Percentiles rank a stretch among this genome's conserved stretches.
These are phyloP conservation scores for Marasmius oreades DNA, from an alignment of 1,284 basidiomycete genomes.

Conservation along the genomic window DNA sequence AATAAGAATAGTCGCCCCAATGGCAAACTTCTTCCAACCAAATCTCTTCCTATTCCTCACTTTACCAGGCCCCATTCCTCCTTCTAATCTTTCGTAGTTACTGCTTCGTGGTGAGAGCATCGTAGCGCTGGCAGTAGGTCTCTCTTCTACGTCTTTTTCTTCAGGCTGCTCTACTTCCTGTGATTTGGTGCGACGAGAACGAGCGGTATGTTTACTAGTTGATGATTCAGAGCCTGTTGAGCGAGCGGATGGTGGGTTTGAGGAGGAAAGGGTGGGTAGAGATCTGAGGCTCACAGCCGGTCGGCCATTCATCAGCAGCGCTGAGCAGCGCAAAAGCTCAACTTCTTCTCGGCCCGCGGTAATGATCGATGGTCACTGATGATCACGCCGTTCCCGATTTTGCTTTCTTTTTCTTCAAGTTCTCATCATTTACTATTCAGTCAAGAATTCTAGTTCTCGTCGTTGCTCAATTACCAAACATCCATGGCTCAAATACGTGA, in stretches of 20 bases:
- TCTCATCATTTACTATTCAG: too few relatives aligned
- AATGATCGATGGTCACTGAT: too few relatives aligned
- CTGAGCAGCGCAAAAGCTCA: not conserved
- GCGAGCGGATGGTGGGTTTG: not conserved
- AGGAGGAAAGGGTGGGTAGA: not conserved
- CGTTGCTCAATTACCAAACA: too few relatives aligned
- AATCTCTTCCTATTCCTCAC: constrained; percentile 28
- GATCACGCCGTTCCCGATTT: too few relatives aligned
- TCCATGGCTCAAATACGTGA: too few relatives aligned
- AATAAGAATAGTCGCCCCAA: constrained; percentile 53
- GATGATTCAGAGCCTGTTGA: not conserved
- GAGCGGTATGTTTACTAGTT: not conserved
- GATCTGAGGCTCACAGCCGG: not conserved
- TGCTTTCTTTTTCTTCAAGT: too few relatives aligned
- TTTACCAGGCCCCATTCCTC: constrained; percentile 50
- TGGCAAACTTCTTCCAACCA: constrained; percentile 66
- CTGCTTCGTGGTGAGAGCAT: constrained; percentile 41
- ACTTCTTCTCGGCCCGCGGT: too few relatives aligned
- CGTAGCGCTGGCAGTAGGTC: not conserved
- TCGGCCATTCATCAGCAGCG: not conserved
- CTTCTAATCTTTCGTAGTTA: constrained; percentile 64
- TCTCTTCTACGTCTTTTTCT: not conserved
- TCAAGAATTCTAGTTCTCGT: too few relatives aligned
- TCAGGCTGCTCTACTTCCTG: not conserved
- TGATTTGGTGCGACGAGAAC: not conserved